Base-by-base conservation (phyloP, 2,329 filamentous ascomycete genomes). In the Teratosphaeria pseudoeucalypti region DNA sequence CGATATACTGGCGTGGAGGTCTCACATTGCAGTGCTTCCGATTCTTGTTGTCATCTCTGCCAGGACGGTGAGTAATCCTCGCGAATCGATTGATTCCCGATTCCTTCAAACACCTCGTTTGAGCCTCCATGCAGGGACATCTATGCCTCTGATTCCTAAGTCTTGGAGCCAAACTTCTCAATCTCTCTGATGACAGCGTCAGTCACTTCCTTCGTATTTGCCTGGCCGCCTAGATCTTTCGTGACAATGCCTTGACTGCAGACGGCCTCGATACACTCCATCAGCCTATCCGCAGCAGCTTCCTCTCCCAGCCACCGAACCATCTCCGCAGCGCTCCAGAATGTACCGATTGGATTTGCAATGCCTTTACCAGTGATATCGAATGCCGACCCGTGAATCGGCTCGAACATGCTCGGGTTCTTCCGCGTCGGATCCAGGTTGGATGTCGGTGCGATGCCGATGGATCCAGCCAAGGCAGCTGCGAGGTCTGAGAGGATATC, bases 321-420 rank as follows among this genome's bases (percentile, higher is more conserved):
- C 82, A 89, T 84, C 76, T 87, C 86, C 5, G 85, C 83, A 0
- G 82, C 85, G 0, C 84, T 85, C 86, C 85, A 88, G 69, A 87
- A 86, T 6, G 84, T 85, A 6, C 81, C 85, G 0, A 87, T 78
- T 0, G 84, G 84, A 66, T 86, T 86, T 0, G 83, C 82, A 32
- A 84, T 75, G 0, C 83, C 83, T 66, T 83, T 81, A 2, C 85
- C 84, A 0, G 81, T 82, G 58, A 87, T 86, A 62, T 87, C 85
- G 3, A 83, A 84, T 0, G 83, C 84, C 32, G 79, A 83, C 10
- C 84, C 84, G 62, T 86, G 84, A 57, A 85, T 83, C 0, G 82
- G 82, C 73, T 85, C 82, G 62, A 85, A 85, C 80, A 85, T 83
- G 57, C 77, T 80, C 0, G 84, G 84, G 61, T 83, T 81, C 63